Conservation (phyloP, 2,329 filamentous ascomycete species). For the Phaeoacremonium minimum region DNA sequence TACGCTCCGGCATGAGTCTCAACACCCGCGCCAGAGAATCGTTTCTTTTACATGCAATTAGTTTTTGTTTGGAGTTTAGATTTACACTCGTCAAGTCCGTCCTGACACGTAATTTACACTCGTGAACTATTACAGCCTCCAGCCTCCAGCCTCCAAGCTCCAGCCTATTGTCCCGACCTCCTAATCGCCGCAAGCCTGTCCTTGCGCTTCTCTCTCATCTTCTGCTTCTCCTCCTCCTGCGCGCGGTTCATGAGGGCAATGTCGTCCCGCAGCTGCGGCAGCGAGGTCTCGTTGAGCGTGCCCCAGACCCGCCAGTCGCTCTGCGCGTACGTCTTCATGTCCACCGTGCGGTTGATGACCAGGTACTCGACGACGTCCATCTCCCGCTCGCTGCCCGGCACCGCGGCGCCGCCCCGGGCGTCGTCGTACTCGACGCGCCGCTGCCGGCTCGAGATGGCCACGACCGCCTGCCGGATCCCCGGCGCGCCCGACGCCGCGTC, state of each 20-base stretch:
- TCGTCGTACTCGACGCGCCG: constrained; percentile 37
- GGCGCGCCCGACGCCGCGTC: constrained; percentile 26
- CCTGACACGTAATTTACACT: too few species aligned
- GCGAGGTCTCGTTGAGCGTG: constrained; percentile 49
- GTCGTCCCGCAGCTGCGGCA: constrained; percentile 33
- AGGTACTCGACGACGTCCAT: constrained; percentile 60
- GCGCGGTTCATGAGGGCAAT: constrained; percentile 23
- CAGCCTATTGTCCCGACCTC: too few species aligned
- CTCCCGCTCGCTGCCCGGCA: constrained; percentile 43
- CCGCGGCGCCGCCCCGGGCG: constrained; percentile 25
- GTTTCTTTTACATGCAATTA: too few species aligned
- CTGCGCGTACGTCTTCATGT: constrained; percentile 40
- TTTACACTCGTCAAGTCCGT: too few species aligned
- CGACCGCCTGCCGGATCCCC: constrained; percentile 54
- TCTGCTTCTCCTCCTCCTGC: constrained; percentile 21
- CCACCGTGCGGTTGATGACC: constrained; percentile 48
- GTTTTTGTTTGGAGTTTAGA: too few species aligned
- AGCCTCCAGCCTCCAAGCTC: too few species aligned
- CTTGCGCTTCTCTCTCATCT: constrained; percentile 17
- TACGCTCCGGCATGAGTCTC: too few species aligned
- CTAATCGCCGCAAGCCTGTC: too few species aligned
- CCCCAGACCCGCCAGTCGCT: constrained; percentile 63
- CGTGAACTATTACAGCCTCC: too few species aligned
- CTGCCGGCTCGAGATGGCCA: constrained; percentile 55
- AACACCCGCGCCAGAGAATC: too few species aligned